Evolutionary conservation across 805 yeast species (phyloP).

Genomic region (Suhomyces xylopsoci): DNA sequence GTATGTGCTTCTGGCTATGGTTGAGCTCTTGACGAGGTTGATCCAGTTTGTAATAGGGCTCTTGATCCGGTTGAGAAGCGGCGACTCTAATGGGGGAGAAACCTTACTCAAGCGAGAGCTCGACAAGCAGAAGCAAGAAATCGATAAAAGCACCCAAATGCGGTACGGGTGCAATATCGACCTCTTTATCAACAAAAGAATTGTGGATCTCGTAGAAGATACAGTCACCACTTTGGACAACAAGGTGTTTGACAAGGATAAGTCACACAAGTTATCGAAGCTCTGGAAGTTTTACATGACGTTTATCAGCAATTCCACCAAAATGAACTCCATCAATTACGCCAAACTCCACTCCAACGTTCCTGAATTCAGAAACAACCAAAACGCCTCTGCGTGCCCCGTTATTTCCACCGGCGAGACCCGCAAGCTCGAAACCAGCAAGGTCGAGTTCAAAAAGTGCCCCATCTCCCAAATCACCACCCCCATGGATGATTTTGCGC

Average conservation of each 20-base stretch:
- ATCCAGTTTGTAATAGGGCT: slow-evolving; percentile 34
- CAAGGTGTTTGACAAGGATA: slow-evolving; percentile 13
- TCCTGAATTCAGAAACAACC: slow-evolving; percentile 19
- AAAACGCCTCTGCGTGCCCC: slow-evolving; percentile 15
- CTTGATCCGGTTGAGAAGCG: slow-evolving; percentile 22
- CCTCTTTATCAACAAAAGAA: slow-evolving; percentile 8
- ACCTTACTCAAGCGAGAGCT: slow-evolving; percentile 3
- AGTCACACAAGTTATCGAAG: slow-evolving; percentile 21
- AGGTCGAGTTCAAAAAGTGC: slow-evolving; percentile 15
- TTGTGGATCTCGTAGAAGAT: slow-evolving; percentile 12
- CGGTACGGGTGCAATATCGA: slow-evolving; percentile 7
- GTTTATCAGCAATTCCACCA: slow-evolving; percentile 29
- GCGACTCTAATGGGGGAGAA: slow-evolving; percentile 8
- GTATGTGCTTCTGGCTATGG: slow-evolving; percentile 23
- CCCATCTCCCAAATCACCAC: slow-evolving; percentile 25
- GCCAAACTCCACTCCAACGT: slow-evolving; percentile 33
- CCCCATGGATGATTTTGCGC: slow-evolving; percentile 14
- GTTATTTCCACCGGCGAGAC: slow-evolving; percentile 9
- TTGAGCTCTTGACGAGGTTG: slow-evolving; percentile 28
- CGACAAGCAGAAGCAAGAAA: slow-evolving; percentile 2
- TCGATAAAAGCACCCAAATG: slow-evolving; percentile 2
- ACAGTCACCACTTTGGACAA: slow-evolving; percentile 11
- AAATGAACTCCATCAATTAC: slow-evolving; percentile 25
- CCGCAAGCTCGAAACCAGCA: not conserved
- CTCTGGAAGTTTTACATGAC: slow-evolving; percentile 42